Evolutionary conservation across 2,329 filamentous ascomycete species (phyloP).

Genomic region (Xylogone sp.): DNA sequence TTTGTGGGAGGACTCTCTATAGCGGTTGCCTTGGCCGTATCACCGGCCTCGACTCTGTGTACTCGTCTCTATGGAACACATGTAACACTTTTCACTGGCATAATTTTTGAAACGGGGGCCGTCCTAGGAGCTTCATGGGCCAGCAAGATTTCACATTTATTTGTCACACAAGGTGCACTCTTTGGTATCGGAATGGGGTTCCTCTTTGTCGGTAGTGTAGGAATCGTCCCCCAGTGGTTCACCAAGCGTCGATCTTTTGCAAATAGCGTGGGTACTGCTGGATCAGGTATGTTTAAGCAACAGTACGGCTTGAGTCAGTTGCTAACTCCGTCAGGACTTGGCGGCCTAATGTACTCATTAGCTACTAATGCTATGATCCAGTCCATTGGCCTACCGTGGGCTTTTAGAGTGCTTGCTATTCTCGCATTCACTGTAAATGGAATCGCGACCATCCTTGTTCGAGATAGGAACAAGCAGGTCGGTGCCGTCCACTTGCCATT

Average conservation of each 20-base stretch:
- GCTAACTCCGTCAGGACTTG: slow-evolving; percentile 49
- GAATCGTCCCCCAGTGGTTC: slow-evolving; percentile 60
- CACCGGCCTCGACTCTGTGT: slow-evolving; percentile 46
- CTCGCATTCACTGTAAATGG: slow-evolving; percentile 61
- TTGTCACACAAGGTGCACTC: slow-evolving; percentile 69
- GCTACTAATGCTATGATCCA: slow-evolving; percentile 52
- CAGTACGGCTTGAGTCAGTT: not conserved
- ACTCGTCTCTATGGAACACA: slow-evolving; percentile 61
- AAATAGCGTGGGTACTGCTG: slow-evolving; percentile 64
- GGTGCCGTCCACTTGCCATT: slow-evolving; percentile 66
- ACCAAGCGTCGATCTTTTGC: slow-evolving; percentile 49
- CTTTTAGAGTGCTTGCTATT: slow-evolving; percentile 51
- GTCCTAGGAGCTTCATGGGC: slow-evolving; percentile 71
- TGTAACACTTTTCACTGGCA: slow-evolving; percentile 59
- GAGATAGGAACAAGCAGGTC: slow-evolving; percentile 68
- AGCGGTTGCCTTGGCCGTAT: slow-evolving; percentile 61
- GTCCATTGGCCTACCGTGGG: slow-evolving; percentile 48
- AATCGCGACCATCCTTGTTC: slow-evolving; percentile 58
- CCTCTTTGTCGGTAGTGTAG: slow-evolving; percentile 63
- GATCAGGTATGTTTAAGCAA: slow-evolving; percentile 25
- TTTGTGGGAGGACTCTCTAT: slow-evolving; percentile 73
- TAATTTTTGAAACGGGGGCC: slow-evolving; percentile 58
- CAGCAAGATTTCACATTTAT: slow-evolving; percentile 67
- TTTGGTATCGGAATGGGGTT: slow-evolving; percentile 81
- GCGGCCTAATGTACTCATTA: slow-evolving; percentile 58